Conservation (phyloP, 176 grass and related monocot genomes). For the Paspalum notatum region DNA sequence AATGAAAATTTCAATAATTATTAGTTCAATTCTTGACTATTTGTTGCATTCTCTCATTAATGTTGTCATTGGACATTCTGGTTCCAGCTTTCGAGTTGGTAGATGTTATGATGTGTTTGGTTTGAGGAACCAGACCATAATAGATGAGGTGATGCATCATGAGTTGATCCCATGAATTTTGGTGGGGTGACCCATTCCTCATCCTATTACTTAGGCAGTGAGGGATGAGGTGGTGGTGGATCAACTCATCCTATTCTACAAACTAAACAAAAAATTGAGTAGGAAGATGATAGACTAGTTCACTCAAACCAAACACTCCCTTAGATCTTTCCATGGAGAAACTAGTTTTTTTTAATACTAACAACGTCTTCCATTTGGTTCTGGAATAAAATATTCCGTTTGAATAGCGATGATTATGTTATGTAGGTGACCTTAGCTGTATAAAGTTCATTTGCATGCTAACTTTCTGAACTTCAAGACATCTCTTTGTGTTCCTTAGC, state of each 20-base stretch:
- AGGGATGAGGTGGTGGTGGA: too few species aligned
- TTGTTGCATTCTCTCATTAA: constrained; percentile 1
- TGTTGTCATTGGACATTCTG: constrained; percentile 3
- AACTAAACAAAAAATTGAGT: too few species aligned
- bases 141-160: too few species aligned
- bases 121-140: too few species aligned
- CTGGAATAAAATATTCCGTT: neutral
- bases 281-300: too few species aligned
- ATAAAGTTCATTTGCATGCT: neutral
- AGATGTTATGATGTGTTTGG: neutral
- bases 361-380: constrained; percentile 10
- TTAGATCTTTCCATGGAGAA: neutral
- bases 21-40: constrained; percentile 4
- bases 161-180: too few species aligned
- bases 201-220: too few species aligned
- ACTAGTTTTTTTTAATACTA: constrained; percentile 21
- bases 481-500: neutral
- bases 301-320: too few species aligned
- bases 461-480: constrained; percentile 7
- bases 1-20: constrained; percentile 1
- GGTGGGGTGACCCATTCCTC: too few species aligned
- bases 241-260: too few species aligned
- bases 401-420: neutral
- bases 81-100: neutral
- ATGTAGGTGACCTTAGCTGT: constrained; percentile 1